Conservation (phyloP, 495 filamentous ascomycete species). For the Chaetomidium leptoderma region DNA sequence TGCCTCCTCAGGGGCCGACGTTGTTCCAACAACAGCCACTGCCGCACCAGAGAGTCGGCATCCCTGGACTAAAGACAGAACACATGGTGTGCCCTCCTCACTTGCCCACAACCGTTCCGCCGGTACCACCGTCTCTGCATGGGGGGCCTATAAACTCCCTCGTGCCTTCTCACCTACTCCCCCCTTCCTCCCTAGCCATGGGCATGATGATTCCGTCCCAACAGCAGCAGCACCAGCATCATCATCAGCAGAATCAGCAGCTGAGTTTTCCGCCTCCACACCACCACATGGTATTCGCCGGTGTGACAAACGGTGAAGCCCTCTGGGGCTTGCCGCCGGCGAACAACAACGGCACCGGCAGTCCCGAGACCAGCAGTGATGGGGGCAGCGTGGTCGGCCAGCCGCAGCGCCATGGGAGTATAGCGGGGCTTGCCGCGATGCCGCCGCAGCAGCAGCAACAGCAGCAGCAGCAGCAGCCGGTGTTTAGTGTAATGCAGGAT, state of each 20-base stretch:
- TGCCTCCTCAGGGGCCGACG: neutral
- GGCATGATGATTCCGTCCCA: neutral
- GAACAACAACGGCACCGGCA: conserved; percentile 28
- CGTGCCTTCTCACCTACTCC: neutral
- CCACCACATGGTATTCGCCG: conserved; percentile 38
- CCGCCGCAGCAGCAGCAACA: conserved; percentile 2
- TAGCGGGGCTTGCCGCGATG: neutral
- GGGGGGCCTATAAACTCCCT: neutral
- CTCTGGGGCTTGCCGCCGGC: conserved; percentile 41
- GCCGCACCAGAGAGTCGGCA: neutral
- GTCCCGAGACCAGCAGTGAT: conserved; percentile 37
- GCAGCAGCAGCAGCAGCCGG: neutral
- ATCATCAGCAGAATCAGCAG: conserved; percentile 13
- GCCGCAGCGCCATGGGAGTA: conserved; percentile 16
- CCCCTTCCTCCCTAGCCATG: neutral
- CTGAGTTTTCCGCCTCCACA: neutral
- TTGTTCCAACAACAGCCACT: conserved; percentile 8
- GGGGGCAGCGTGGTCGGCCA: conserved; percentile 25
- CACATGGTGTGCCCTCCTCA: neutral
- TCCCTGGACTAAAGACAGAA: conserved; percentile 10
- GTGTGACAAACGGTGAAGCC: conserved; percentile 44
- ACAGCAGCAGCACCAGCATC: conserved; percentile 6
- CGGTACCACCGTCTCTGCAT: neutral
- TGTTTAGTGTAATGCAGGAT: conserved; percentile 28
- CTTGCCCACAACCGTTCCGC: neutral